phyloP scores from a whole-genome alignment of 2,329 filamentous ascomycete species.

The Capronia coronata region DNA sequence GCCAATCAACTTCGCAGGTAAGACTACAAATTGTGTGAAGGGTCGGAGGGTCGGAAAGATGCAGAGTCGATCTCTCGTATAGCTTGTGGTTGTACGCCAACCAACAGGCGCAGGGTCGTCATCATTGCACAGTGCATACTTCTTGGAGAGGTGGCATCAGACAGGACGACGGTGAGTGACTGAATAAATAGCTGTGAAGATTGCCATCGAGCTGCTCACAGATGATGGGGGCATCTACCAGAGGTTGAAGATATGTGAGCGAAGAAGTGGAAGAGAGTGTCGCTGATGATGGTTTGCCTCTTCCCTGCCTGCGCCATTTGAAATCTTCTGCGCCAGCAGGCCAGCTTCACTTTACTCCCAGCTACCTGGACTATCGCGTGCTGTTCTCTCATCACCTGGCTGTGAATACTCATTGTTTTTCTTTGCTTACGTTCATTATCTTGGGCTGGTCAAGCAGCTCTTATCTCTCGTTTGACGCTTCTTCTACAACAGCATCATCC shows the following conservation, averaged over 20 bases:
- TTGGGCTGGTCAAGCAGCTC: not conserved
- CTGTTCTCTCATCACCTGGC: not conserved
- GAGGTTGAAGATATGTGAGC: not conserved
- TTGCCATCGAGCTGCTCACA: not conserved
- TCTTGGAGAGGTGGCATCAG: not conserved
- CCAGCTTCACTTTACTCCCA: too few species aligned
- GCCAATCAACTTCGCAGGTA: not conserved
- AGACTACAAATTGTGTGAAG: not conserved
- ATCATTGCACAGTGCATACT: not conserved
- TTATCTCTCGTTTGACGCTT: not conserved
- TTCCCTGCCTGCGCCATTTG: not conserved
- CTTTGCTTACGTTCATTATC: not conserved
- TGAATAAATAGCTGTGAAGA: not conserved
- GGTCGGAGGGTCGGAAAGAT: not conserved
- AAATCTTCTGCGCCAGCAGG: not conserved
- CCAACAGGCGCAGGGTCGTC: not conserved
- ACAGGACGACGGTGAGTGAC: not conserved
- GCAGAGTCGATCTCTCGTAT: slow-evolving; percentile 2
- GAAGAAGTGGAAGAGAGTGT: not conserved
- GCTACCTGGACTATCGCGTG: not conserved
- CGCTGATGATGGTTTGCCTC: not conserved
- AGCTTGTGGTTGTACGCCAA: not conserved
- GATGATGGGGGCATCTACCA: not conserved
- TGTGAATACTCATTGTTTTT: not conserved
- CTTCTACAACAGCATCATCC: not conserved